Evolutionary conservation across 148 eudicot genomes (phyloP), one percentile per base, ranked within the genome.

Genomic region (Heliamphora exappendiculata): DNA sequence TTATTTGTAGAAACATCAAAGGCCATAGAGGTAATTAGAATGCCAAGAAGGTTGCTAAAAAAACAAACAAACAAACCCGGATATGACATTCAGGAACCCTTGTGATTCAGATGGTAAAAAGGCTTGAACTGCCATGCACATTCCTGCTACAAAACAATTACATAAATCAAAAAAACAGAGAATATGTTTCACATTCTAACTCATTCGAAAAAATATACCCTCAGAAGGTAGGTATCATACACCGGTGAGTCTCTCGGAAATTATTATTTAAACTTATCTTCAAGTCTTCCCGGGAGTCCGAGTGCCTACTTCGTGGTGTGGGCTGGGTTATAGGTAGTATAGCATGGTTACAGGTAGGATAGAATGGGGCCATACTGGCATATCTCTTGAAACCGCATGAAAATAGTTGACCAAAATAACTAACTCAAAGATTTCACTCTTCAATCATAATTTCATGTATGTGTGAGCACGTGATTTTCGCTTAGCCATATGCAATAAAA

Each of bases 41-140:
- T n/a, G n/a, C n/a, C n/a, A n/a, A n/a, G n/a, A n/a, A n/a, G n/a
- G n/a, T n/a, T n/a, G n/a, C n/a, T n/a, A n/a, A n/a, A n/a, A n/a
- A n/a, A n/a, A n/a, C n/a, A n/a, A n/a, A n/a, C n/a, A 47, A 80
- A 79, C 87, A 71, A 72, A 92, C 97, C 98, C 92, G 10, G 96
- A 81, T 69, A 94, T 57, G 79, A 90, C 74, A 78, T 84, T 86
- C 65, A 90, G 66, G 76, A 76, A 82, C 12, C 93, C 97, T 80
- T 89, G 90, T 66, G 87, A 83, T 70, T 85, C 88, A 26, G 91
- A 80, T 37, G 97, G 91, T 76, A 84, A 65, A 80, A 91, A 94
- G 10, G 97, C 97, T 87, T 90, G 95, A 82, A 94, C 91, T 31
- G 98, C 89, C 97, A 94, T 82, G 88, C 98, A 94, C 91, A 94